Evolutionary conservation across 176 grass and related monocot species (phyloP).

Genomic region (Bothriochloa decipiens): DNA sequence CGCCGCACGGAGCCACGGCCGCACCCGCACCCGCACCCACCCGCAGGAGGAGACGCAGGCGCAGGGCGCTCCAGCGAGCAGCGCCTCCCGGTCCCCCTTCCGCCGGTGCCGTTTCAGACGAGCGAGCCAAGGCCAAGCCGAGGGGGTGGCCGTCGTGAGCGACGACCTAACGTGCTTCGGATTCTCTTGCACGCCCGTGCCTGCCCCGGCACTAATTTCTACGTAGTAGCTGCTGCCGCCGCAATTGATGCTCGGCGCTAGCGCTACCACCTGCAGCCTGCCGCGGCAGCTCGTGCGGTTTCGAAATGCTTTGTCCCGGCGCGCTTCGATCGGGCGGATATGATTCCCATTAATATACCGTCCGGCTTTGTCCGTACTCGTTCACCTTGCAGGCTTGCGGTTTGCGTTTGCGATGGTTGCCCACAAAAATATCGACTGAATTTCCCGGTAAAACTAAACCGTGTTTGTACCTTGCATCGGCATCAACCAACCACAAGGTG

Average conservation of each 20-base stretch:
- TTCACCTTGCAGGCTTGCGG: background rate
- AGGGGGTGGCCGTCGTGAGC: no score
- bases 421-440: background rate
- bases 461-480: background rate
- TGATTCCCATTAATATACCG: background rate
- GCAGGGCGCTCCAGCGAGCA: no score
- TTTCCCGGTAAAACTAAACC: no score
- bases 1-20: background rate
- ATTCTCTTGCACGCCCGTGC: background rate
- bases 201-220: slow-evolving; percentile 4
- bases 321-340: background rate
- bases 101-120: background rate
- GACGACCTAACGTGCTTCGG: background rate
- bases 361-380: background rate
- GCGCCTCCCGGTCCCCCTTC: background rate
- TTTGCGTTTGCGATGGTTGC: background rate
- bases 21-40: no score
- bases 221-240: background rate
- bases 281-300: slow-evolving; percentile 11
- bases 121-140: background rate
- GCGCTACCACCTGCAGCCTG: background rate
- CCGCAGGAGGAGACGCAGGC: background rate
- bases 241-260: slow-evolving; percentile 15
- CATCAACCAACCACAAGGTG: background rate
- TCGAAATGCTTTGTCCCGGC: background rate